Evolutionary conservation across 2,329 filamentous ascomycete genomes (phyloP).

Genomic region (Diaporthe batatas): DNA sequence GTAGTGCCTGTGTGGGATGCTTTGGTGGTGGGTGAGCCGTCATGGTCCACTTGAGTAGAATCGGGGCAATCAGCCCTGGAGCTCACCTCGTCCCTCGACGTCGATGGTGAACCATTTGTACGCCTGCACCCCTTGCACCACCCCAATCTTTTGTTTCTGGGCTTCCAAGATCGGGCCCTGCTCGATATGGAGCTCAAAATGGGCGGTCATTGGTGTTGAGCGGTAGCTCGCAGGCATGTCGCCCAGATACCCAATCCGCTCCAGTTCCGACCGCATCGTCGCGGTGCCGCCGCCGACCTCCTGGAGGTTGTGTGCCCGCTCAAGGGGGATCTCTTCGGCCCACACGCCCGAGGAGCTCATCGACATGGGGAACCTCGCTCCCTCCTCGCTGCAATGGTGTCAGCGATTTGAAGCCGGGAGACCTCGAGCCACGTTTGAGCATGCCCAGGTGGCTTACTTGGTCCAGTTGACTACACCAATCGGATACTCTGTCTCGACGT

Average conservation of each 20-base stretch:
- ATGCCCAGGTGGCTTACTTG: slow-evolving; percentile 67
- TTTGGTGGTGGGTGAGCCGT: slow-evolving; percentile 11
- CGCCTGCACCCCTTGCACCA: slow-evolving; percentile 80
- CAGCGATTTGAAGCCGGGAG: neutral
- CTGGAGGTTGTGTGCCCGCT: slow-evolving; percentile 69
- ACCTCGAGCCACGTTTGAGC: neutral
- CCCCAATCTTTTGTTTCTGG: slow-evolving; percentile 72
- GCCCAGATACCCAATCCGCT: slow-evolving; percentile 80
- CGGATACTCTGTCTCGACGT: slow-evolving; percentile 76
- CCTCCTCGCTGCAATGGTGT: slow-evolving; percentile 74
- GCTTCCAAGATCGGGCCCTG: slow-evolving; percentile 82
- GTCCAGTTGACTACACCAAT: slow-evolving; percentile 85
- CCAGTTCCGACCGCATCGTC: slow-evolving; percentile 76
- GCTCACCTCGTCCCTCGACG: slow-evolving; percentile 67
- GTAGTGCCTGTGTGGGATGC: slow-evolving; percentile 84
- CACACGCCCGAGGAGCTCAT: slow-evolving; percentile 84
- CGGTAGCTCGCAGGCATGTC: slow-evolving; percentile 66
- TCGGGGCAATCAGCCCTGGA: no score
- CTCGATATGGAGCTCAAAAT: slow-evolving; percentile 89
- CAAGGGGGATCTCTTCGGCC: slow-evolving; percentile 75
- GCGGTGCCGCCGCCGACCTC: slow-evolving; percentile 73
- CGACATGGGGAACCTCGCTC: slow-evolving; percentile 81
- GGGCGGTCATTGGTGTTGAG: slow-evolving; percentile 76
- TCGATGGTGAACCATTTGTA: slow-evolving; percentile 81
- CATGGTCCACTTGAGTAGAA: no score